Conservation (phyloP, 345 rosid genomes). For the Rhizophora mangle region DNA sequence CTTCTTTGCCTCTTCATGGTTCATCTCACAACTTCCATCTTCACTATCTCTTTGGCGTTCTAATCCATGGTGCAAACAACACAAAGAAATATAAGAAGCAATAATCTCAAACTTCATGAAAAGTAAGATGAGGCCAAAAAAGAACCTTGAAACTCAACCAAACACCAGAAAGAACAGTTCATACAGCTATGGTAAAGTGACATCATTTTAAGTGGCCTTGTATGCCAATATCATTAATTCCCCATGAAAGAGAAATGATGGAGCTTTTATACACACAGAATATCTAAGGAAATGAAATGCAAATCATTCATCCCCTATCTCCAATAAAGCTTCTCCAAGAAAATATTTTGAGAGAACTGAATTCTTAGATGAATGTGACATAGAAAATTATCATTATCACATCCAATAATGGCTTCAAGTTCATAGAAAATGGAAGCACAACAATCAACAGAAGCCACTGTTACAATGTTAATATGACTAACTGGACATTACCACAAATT, state of each 20-base stretch:
- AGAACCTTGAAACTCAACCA: neutral
- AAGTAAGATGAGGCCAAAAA: constrained; percentile 4
- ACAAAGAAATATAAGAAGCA: neutral
- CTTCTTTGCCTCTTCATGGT: constrained; percentile 35
- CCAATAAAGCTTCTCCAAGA: neutral
- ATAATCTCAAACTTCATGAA: constrained; percentile 12
- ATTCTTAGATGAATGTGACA: neutral
- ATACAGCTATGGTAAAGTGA: neutral
- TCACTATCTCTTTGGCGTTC: constrained; percentile 33
- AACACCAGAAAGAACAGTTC: neutral
- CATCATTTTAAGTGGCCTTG: neutral
- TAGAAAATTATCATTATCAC: neutral
- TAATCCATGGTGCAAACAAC: constrained; percentile 6
- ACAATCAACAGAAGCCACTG: constrained; percentile 1
- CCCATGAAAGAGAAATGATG: neutral
- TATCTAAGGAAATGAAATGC: too few relatives aligned
- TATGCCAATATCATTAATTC: neutral
- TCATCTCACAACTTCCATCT: constrained; percentile 32
- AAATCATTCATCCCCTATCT: too few relatives aligned
- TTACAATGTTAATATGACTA: constrained; percentile 24
- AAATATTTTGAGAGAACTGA: neutral
- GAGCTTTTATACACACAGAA: neutral
- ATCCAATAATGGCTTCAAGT: neutral
- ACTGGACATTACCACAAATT: constrained; percentile 54
- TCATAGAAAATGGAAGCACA: constrained; percentile 5